phyloP scores from a whole-genome alignment of 192 early-diverging fungal genomes.

The Thamnidium elegans region DNA sequence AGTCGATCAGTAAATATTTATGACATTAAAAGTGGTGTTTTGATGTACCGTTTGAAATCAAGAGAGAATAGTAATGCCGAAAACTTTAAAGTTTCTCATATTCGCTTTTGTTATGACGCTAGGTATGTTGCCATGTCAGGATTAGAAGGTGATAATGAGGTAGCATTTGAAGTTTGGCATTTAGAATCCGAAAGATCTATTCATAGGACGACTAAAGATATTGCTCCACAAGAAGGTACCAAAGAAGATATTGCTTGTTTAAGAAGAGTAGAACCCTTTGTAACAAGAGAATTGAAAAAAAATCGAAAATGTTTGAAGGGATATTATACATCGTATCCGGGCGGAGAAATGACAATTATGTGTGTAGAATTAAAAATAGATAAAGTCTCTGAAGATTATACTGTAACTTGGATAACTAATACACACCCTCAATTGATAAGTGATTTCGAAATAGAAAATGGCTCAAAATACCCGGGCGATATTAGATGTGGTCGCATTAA shows the following conservation, averaged over 20 bases:
- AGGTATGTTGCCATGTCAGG: not conserved
- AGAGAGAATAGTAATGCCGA: not conserved
- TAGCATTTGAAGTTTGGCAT: not conserved
- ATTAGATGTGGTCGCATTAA: not conserved
- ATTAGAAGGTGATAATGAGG: not conserved
- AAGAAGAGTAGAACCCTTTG: no score
- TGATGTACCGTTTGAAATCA: not conserved
- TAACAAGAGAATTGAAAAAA: no score
- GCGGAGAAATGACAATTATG: no score
- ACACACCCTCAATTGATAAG: not conserved
- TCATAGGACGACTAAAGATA: not conserved
- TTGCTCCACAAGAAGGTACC: not conserved
- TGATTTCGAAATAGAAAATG: not conserved
- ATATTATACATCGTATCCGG: no score
- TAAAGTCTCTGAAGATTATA: not conserved
- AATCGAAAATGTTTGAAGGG: no score
- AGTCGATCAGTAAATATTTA: not conserved
- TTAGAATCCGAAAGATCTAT: not conserved
- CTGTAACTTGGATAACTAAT: not conserved
- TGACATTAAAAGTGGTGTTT: not conserved
- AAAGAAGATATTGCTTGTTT: no score
- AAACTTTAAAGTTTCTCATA: not conserved
- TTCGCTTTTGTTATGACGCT: constrained; percentile 1
- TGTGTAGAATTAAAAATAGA: not conserved
- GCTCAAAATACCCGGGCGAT: not conserved